Base-by-base conservation (phyloP, 108 stramenopile genomes). In the Seminavis robusta region DNA sequence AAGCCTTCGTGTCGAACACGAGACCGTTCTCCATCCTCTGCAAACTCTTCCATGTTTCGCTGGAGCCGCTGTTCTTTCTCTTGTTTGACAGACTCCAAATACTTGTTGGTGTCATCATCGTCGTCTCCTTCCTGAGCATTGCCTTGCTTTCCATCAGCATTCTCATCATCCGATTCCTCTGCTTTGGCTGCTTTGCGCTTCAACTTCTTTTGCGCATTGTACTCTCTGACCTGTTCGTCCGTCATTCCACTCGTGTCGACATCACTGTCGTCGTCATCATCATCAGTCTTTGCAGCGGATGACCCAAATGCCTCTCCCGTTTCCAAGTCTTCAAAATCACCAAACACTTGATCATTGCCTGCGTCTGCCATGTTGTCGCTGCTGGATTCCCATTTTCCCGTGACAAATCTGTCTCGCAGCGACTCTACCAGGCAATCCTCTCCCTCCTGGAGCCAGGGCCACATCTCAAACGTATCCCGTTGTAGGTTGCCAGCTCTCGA, bases 241-340 rank as follows among this genome's bases (percentile, higher is more conserved):
- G 84, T 90, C 83, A 90, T 90, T 17, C 74, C 83, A 15, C 65
- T 72, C 23, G 80, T 76, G 9, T 67, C 61, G 8, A 45, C 33
- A 16, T 51, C 58, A 21, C 72, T 81, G 39, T 70, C 72, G 30
- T 84, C 84, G 20, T 56, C 71, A 43, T 63, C 75, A 37, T 73
- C 62, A 32, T 67, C 63, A 2, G 55, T 46, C 13, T 28, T 67
- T 44, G 75, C 74, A 21, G 67, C 86, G 3, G 56, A 63, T 10
- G 60, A 61, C 0, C 80, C 80, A 58, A 82, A 86, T 50, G 72
- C 74, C 44, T 88, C 88, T 28, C 88, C 88, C 10, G 87, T 88
- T 61, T 94, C 88, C 21, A 97, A 77, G 49, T 97, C 96, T 54
- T 96, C 96, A 73, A 94, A 97, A 38, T 94, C 95, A 26, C 94